phyloP scores from a whole-genome alignment of 2,329 filamentous ascomycete species.

The Epicoccum sorghinum region DNA sequence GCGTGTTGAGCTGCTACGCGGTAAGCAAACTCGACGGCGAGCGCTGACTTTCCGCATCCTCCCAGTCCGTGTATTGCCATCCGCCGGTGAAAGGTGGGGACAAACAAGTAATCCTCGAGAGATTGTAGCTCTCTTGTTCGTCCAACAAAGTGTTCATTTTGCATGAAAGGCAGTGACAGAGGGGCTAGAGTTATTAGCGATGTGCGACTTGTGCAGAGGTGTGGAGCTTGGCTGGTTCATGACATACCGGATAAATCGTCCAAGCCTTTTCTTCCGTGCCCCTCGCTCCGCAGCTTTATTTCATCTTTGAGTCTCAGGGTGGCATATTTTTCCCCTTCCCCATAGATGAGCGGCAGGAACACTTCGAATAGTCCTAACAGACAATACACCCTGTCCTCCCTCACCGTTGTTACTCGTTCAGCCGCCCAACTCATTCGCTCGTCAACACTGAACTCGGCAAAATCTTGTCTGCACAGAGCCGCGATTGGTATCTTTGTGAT shows the following conservation, averaged over 20 bases:
- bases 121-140: slow-evolving; percentile 18
- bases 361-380: slow-evolving; percentile 33
- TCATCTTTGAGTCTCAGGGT: slow-evolving; percentile 21
- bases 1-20: slow-evolving; percentile 34
- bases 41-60: slow-evolving; percentile 27
- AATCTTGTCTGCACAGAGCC: slow-evolving; percentile 8
- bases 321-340: slow-evolving; percentile 27
- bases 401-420: slow-evolving; percentile 23
- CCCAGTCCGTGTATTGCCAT: slow-evolving; percentile 24
- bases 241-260: slow-evolving; percentile 1
- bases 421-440: slow-evolving; percentile 34
- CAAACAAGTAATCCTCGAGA: slow-evolving; percentile 11
- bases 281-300: slow-evolving; percentile 18
- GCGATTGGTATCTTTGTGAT: neutral
- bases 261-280: slow-evolving; percentile 10
- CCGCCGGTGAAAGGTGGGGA: slow-evolving; percentile 11
- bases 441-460: slow-evolving; percentile 20
- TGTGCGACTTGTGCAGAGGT: too few species aligned
- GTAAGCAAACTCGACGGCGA: slow-evolving; percentile 48
- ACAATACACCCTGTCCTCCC: slow-evolving; percentile 33
- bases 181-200: slow-evolving; percentile 5
- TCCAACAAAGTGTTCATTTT: slow-evolving; percentile 22
- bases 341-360: slow-evolving; percentile 22
- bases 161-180: slow-evolving; percentile 18
- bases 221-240: too few species aligned